Evolutionary conservation across 2,329 filamentous ascomycete genomes (phyloP).

Genomic region (Paramyrothecium roridum): DNA sequence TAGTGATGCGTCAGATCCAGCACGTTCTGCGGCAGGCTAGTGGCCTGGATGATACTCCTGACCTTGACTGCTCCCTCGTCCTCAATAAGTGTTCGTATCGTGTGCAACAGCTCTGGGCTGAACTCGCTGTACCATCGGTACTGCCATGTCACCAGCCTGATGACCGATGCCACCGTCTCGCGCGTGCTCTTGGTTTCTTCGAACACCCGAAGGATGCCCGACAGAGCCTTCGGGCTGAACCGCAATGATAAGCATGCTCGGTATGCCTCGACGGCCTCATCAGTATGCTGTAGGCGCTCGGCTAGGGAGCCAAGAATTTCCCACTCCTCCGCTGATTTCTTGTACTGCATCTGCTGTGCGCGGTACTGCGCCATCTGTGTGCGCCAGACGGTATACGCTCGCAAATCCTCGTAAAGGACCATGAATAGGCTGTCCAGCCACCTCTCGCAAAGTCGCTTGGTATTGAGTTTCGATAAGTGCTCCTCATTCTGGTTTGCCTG

Average conservation of each 20-base stretch:
- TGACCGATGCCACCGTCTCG: constrained; percentile 79
- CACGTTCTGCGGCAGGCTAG: constrained; percentile 87
- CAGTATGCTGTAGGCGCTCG: constrained; percentile 85
- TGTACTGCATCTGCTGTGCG: constrained; percentile 90
- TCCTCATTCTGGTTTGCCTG: constrained; percentile 48
- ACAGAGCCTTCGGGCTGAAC: constrained; percentile 90
- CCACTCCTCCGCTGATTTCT: constrained; percentile 96
- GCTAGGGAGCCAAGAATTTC: constrained; percentile 93
- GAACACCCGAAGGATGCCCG: constrained; percentile 76
- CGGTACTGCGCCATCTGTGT: constrained; percentile 96
- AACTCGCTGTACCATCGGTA: constrained; percentile 99
- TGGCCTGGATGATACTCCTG: constrained; percentile 93
- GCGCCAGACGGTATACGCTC: constrained; percentile 98
- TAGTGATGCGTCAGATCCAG: constrained; percentile 96
- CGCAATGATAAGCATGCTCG: constrained; percentile 80
- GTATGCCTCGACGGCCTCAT: constrained; percentile 92
- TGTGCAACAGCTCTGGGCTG: constrained; percentile 83
- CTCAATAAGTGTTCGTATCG: constrained; percentile 89
- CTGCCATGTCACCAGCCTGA: constrained; percentile 93
- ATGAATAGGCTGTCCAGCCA: constrained; percentile 99
- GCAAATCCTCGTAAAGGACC: constrained; percentile 96
- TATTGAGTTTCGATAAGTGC: constrained; percentile 86
- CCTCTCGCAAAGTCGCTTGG: constrained; percentile 93
- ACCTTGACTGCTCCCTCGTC: constrained; percentile 98
- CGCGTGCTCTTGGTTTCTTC: constrained; percentile 76